These are phyloP conservation scores for Syzygium aqueum DNA, from an alignment of 345 rosid species.

Conservation along the genomic window DNA sequence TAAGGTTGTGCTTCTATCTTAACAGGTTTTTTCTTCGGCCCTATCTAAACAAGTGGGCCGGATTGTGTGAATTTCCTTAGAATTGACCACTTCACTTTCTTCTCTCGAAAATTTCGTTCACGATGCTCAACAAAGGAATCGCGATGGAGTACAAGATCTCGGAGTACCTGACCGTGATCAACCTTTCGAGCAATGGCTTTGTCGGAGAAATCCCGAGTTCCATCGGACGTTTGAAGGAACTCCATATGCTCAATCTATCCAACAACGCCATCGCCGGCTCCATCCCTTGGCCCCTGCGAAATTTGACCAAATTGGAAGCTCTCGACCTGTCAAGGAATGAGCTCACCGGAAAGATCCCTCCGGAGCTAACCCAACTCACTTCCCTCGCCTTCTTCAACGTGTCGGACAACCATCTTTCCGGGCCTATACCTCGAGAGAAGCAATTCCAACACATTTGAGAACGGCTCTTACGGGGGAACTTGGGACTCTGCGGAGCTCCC, in stretches of 20 bases:
- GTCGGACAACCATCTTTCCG: slow-evolving; percentile 2
- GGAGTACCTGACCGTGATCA: background rate
- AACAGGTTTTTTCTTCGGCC: too few species aligned
- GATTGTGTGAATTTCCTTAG: background rate
- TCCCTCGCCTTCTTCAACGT: background rate
- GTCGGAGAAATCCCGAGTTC: background rate
- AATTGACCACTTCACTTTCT: background rate
- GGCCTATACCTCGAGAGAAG: slow-evolving; percentile 1
- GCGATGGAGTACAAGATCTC: background rate
- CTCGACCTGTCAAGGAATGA: slow-evolving; percentile 3
- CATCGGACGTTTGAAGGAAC: background rate
- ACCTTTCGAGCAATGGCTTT: slow-evolving; percentile 1
- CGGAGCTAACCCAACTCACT: background rate
- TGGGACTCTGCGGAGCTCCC: slow-evolving; percentile 1
- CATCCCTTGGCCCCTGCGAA: background rate
- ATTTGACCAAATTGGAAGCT: background rate
- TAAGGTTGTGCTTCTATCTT: background rate
- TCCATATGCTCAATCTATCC: background rate
- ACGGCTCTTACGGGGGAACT: background rate
- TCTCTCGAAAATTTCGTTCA: background rate
- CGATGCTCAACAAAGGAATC: background rate
- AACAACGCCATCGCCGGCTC: background rate
- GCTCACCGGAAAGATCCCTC: slow-evolving; percentile 4
- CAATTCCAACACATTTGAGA: slow-evolving; percentile 3
- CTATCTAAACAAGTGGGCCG: background rate